Conservation (phyloP, 1,284 basidiomycete species). For the Bjerkandera adusta region DNA sequence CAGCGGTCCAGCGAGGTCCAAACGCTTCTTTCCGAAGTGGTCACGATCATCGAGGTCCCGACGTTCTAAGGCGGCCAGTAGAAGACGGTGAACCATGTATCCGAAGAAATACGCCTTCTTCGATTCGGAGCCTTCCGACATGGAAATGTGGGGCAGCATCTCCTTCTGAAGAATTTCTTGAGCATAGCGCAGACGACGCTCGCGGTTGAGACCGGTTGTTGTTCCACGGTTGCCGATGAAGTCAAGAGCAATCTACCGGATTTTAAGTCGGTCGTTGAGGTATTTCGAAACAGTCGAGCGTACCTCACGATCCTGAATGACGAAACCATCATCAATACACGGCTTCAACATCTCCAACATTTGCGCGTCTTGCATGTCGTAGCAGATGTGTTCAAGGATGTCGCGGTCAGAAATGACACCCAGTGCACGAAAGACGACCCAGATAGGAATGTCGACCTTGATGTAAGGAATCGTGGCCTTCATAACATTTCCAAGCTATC, state of each 20-base stretch:
- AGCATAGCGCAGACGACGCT: slow-evolving; percentile 93
- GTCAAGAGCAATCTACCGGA: slow-evolving; percentile 75
- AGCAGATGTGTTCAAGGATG: slow-evolving; percentile 98
- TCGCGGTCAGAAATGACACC: slow-evolving; percentile 98
- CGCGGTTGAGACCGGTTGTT: slow-evolving; percentile 88
- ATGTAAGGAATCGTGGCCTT: slow-evolving; percentile 98
- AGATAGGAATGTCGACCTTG: slow-evolving; percentile 97
- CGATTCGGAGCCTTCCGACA: slow-evolving; percentile 93
- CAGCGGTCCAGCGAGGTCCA: slow-evolving; percentile 94
- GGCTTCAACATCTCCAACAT: slow-evolving; percentile 99
- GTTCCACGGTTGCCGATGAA: slow-evolving; percentile 99
- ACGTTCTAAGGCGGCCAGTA: slow-evolving; percentile 91
- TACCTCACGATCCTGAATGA: slow-evolving; percentile 96
- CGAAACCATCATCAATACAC: slow-evolving; percentile 98
- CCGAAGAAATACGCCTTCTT: slow-evolving; percentile 99
- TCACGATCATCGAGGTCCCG: slow-evolving; percentile 98
- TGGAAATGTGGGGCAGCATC: slow-evolving; percentile 97
- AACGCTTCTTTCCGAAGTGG: slow-evolving; percentile 98
- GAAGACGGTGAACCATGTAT: slow-evolving; percentile 98
- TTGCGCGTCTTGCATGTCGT: slow-evolving; percentile 93
- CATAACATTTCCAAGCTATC: slow-evolving; percentile 88
- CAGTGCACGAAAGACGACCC: slow-evolving; percentile 97
- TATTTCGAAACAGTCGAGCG: slow-evolving; percentile 18
- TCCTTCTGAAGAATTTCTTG: slow-evolving; percentile 99
- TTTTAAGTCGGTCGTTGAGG: slow-evolving; percentile 14